phyloP scores from a whole-genome alignment of 2,329 filamentous ascomycete species.

The Coniochaeta sp. region DNA sequence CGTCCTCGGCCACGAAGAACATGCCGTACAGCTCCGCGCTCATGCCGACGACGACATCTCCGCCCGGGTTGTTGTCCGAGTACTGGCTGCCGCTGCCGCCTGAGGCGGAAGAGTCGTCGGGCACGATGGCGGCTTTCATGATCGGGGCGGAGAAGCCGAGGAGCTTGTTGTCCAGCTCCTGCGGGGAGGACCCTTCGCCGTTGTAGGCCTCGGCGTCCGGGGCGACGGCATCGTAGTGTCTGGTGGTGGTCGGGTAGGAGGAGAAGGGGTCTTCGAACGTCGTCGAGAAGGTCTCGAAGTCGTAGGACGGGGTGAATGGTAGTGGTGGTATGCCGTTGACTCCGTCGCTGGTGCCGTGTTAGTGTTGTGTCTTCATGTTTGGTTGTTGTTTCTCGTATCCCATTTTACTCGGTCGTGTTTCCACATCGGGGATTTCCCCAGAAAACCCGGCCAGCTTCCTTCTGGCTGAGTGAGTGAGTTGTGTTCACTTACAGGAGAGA shows the following conservation, averaged over 20 bases:
- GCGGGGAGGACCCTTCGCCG: conserved; percentile 40
- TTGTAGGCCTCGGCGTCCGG: conserved; percentile 11
- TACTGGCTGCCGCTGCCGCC: conserved; percentile 30
- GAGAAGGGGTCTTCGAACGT: conserved; percentile 62
- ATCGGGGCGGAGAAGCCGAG: conserved; percentile 64
- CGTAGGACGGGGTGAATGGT: conserved; percentile 53
- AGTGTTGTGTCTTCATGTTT: background rate
- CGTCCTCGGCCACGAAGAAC: conserved; percentile 82
- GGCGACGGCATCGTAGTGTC: conserved; percentile 31
- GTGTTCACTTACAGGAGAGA: conserved; percentile 48
- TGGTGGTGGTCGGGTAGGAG: conserved; percentile 39
- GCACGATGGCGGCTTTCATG: conserved; percentile 54
- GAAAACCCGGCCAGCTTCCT: background rate
- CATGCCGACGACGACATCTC: conserved; percentile 61
- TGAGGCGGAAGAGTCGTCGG: conserved; percentile 34
- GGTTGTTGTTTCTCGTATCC: background rate
- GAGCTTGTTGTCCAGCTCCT: conserved; percentile 60
- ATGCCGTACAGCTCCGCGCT: conserved; percentile 76
- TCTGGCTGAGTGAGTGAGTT: background rate
- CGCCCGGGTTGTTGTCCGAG: conserved; percentile 27
- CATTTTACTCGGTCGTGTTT: background rate
- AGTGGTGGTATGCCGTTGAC: conserved; percentile 36
- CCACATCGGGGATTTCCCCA: background rate
- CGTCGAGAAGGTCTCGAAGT: conserved; percentile 51
- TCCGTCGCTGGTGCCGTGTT: conserved; percentile 25